Base-by-base conservation (phyloP, 129 eudicot species). In the Ambrosia trifida region DNA sequence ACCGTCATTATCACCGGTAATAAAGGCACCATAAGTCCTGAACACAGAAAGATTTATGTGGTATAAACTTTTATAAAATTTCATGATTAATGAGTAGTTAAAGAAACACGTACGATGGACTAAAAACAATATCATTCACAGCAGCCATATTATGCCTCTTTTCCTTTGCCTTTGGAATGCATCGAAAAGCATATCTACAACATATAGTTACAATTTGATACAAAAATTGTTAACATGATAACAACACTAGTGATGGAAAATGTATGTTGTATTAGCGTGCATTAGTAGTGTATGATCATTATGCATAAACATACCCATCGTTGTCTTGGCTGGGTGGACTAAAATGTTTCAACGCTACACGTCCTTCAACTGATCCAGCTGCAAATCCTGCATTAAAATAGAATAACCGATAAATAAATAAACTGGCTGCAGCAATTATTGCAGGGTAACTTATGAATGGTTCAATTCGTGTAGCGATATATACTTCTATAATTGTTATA, bases 361-460 rank as follows among this genome's bases (percentile, higher is more conserved):
- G 87, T 46, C 98, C 98, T 76, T 94, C 98, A 72, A 83, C 53
- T 52, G 98, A 94, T 79, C 98, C 98, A 82, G 83, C 93, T 11
- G 84, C 90, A 84, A 95, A 90, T 68, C 96, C 99, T 94, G 80
- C 73, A 76, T 45, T 16, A 72, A 64, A 45, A 59, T 30, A 64
- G 19, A 24, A 24, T 24, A 24, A 24, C 28, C 1, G 28, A 81
- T 31, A 49, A 52, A 20, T 49, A 66, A 16, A 19, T 11, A 53
- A 62, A 50, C 2, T 4, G 30, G 36, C 14, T 20, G 46, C 24
- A 19, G 10, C 24, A 68, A 32, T 9, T 30, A 12, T 44, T 36
- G 28, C 44, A 11, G 0, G 13, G 13, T 50, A 31, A 2, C 45
- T 31, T 67, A 47, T 31, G 19, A 31, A 28, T 44, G 54, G 56